Evolutionary conservation across 768 basidiomycete species (phyloP).

Genomic region (Cyclocybe cylindracea): DNA sequence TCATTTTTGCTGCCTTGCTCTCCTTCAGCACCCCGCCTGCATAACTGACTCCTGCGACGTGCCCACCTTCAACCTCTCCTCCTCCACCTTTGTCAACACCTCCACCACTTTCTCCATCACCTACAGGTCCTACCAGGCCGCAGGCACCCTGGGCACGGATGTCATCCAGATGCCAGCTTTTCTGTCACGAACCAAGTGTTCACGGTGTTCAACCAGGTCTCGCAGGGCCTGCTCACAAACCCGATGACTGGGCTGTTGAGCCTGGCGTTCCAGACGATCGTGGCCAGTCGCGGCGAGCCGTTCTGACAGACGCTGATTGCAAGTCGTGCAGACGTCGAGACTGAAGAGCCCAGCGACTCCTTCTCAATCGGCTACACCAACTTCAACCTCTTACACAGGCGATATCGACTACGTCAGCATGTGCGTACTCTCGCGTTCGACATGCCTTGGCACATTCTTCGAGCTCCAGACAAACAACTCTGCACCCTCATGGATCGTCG

Average conservation of each 20-base stretch:
- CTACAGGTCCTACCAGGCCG: constrained; percentile 81
- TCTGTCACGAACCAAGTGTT: constrained; percentile 77
- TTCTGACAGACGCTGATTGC: constrained; percentile 82
- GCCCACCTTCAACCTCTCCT: constrained; percentile 50
- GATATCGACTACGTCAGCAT: constrained; percentile 80
- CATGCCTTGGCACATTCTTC: constrained; percentile 89
- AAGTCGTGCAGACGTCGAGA: constrained; percentile 39
- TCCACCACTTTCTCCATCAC: constrained; percentile 66
- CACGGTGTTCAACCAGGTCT: constrained; percentile 56
- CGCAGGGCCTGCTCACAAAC: constrained; percentile 56
- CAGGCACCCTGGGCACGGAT: constrained; percentile 72
- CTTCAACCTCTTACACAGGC: constrained; percentile 72
- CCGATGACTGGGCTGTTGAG: constrained; percentile 92
- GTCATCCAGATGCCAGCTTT: constrained; percentile 88
- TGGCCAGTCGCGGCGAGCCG: constrained; percentile 70
- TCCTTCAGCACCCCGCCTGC: constrained; percentile 50
- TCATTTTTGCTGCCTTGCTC: no score
- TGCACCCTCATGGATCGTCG: constrained; percentile 82
- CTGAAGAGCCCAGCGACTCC: constrained; percentile 68
- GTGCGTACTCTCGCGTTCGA: constrained; percentile 46
- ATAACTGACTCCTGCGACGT: constrained; percentile 33
- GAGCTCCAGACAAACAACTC: constrained; percentile 50
- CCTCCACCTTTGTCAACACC: constrained; percentile 61
- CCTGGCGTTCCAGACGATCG: constrained; percentile 75
- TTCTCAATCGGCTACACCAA: constrained; percentile 77